Evolutionary conservation across 176 grass and related monocot species (phyloP).

Genomic region (Carex scoparia): DNA sequence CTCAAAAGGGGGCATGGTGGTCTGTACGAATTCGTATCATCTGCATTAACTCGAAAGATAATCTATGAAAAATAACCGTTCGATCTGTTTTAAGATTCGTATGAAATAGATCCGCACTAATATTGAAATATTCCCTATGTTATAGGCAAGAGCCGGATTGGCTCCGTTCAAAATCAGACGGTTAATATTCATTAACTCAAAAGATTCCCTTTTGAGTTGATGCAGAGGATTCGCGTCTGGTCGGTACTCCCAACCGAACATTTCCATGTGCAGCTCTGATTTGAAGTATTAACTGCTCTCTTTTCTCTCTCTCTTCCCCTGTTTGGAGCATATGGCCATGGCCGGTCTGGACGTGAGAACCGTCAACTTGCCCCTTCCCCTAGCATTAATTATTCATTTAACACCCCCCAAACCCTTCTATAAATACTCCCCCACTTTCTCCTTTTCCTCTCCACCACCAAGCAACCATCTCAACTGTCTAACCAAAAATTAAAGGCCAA

Average conservation of each 20-base stretch:
- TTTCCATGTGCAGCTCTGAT: slow-evolving; percentile 68
- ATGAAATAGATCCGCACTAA: too few relatives aligned
- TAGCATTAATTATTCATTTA: slow-evolving; percentile 18
- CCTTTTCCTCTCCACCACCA: slow-evolving; percentile 53
- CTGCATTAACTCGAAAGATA: too few relatives aligned
- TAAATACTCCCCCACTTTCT: slow-evolving; percentile 36
- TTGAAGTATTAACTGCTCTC: slow-evolving; percentile 44
- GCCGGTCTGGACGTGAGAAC: slow-evolving; percentile 49
- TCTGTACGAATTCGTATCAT: background rate
- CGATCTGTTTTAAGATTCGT: too few relatives aligned
- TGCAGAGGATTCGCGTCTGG: background rate
- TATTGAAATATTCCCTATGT: too few relatives aligned
- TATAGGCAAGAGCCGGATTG: too few relatives aligned
- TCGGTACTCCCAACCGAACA: slow-evolving; percentile 36
- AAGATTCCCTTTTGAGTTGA: too few relatives aligned
- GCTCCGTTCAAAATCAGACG: too few relatives aligned
- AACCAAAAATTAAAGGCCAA: background rate
- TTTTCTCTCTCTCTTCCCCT: background rate
- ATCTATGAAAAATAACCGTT: too few relatives aligned
- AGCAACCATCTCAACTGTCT: slow-evolving; percentile 34
- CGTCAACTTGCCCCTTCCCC: slow-evolving; percentile 1
- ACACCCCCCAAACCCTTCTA: slow-evolving; percentile 23
- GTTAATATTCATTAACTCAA: too few relatives aligned
- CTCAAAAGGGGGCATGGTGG: background rate
- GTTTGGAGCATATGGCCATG: slow-evolving; percentile 25